These are phyloP conservation scores for Glonium stellatum DNA, from an alignment of 495 filamentous ascomycete species.

Conservation along the genomic window DNA sequence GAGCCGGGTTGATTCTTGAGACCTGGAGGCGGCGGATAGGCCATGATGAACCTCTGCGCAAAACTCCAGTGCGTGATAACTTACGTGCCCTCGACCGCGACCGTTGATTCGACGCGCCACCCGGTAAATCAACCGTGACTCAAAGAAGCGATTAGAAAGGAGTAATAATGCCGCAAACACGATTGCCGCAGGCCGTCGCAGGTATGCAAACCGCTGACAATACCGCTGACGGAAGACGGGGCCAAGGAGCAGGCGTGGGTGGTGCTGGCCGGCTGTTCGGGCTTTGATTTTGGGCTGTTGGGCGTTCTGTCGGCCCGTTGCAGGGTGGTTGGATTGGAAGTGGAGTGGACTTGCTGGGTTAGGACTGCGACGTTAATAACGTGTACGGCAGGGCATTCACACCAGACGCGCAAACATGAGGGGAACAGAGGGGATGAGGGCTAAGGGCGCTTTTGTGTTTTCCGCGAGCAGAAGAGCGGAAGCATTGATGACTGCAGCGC, in stretches of 20 bases:
- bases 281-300: constrained; percentile 1
- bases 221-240: not conserved
- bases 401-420: not conserved
- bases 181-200: not conserved
- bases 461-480: not conserved
- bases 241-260: not conserved
- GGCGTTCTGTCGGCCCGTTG: constrained; percentile 1
- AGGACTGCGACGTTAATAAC: not conserved
- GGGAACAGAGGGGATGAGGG: no score
- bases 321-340: no score
- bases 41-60: constrained; percentile 55
- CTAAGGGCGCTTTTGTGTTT: no score
- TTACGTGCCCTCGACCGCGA: constrained; percentile 1
- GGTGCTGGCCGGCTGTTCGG: constrained; percentile 29
- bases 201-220: not conserved
- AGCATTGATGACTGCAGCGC: not conserved
- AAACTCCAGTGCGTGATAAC: constrained; percentile 2
- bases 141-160: not conserved
- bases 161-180: not conserved
- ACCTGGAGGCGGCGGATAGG: constrained; percentile 93
- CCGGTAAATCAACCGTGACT: not conserved
- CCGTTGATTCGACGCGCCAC: not conserved
- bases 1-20: constrained; percentile 44
- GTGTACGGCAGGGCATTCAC: not conserved
- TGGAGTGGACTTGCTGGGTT: not conserved